Evolutionary conservation across 257 asterid species (phyloP), one percentile per base, ranked within the genome.

Genomic region (Rubia yunnanensis): DNA sequence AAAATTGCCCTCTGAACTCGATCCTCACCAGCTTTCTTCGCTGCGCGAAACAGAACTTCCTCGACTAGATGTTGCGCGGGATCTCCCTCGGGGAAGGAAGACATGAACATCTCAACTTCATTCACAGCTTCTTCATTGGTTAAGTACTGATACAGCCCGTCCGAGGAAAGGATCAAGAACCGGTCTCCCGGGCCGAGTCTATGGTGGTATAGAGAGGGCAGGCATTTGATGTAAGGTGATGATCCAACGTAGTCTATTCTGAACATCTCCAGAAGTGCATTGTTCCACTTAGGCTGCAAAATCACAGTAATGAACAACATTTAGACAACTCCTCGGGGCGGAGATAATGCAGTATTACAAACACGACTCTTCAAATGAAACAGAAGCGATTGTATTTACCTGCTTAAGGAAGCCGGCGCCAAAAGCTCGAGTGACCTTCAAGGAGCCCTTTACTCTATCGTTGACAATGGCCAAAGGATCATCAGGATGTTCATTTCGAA

Each of bases 61-160:
- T 94, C 99, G 0, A 94, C 92, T 0, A 94, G 96, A 68, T 94
- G 99, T 3, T 94, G 99, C 13, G 99, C 99, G 1, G 99, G 99
- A 81, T 92, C 99, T 7, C 97, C 99, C 74, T 92, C 99, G 0
- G 99, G 99, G 72, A 86, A 94, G 10, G 78, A 82, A 20, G 84
- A 76, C 85, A 94, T 80, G 78, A 94, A 94, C 28, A 73, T 66
- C 75, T 94, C 99, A 0, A 94, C 96, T 76, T 94, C 95, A 24
- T 84, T 77, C 27, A 90, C 88, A 1, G 97, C 99, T 76, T 94
- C 94, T 60, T 86, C 80, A 14, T 90, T 94, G 20, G 96, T 94
- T 86, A 94, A 86, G 85, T 94, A 94, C 68, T 94, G 99, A 67
- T 90, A 94, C 6, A 94, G 94, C 10, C 99, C 99, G 62, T 94